Conservation (phyloP, 352 stramenopile species). For the Thalassiosira sp. region DNA sequence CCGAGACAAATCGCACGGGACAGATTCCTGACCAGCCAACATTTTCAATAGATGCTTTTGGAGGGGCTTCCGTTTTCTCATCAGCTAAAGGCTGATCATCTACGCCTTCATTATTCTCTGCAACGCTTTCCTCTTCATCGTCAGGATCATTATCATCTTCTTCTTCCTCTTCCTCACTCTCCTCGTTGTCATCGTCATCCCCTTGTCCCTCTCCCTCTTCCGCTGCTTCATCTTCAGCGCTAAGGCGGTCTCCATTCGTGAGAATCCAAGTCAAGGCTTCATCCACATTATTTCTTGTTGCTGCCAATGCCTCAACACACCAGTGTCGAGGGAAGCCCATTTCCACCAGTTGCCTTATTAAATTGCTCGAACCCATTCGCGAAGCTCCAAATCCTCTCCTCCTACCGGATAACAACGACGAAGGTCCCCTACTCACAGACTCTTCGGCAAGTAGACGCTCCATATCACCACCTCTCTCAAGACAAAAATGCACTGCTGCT, state of each 20-base stretch:
- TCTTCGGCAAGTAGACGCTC: constrained; percentile 81
- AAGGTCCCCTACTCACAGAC: constrained; percentile 52
- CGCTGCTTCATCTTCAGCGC: constrained; percentile 50
- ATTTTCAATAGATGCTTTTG: constrained; percentile 17
- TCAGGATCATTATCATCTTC: constrained; percentile 60
- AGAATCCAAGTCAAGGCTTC: constrained; percentile 84
- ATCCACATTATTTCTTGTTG: constrained; percentile 82
- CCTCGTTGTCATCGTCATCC: constrained; percentile 61
- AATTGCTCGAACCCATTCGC: constrained; percentile 59
- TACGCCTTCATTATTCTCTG: constrained; percentile 22
- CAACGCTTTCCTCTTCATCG: constrained; percentile 55
- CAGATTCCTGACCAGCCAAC: constrained; percentile 67
- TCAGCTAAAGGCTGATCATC: constrained; percentile 4
- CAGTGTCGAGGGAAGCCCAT: constrained; percentile 84
- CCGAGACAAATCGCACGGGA: constrained; percentile 80
- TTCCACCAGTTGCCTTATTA: constrained; percentile 79
- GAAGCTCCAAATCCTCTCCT: constrained; percentile 47
- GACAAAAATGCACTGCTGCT: constrained; percentile 84
- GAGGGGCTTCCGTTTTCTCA: constrained; percentile 14
- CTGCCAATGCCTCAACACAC: constrained; percentile 78
- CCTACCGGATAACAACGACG: constrained; percentile 37
- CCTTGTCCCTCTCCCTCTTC: constrained; percentile 68
- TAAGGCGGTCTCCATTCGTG: constrained; percentile 80
- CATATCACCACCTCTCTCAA: constrained; percentile 83
- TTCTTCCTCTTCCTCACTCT: constrained; percentile 55